phyloP scores from a whole-genome alignment of 345 rosid species.

The Triadica sebifera region DNA sequence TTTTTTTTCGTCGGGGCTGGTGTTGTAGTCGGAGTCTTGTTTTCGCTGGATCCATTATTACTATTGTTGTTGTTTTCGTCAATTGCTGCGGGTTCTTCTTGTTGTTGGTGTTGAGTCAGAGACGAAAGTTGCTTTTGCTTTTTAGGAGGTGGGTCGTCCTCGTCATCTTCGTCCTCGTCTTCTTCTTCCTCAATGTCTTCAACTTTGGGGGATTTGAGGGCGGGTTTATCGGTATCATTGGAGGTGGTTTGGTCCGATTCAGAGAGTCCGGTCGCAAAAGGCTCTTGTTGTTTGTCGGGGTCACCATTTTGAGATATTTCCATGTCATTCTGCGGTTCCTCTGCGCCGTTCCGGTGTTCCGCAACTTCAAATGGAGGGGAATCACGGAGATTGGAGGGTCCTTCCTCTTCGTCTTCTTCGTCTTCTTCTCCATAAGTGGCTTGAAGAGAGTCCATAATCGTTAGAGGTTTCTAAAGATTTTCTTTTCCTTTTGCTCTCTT shows the following conservation, averaged over 20 bases:
- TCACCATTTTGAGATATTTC: conserved; percentile 19
- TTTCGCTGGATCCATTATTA: conserved; percentile 4
- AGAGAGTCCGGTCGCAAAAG: conserved; percentile 33
- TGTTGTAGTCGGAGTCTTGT: conserved; percentile 9
- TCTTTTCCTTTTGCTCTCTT: no score
- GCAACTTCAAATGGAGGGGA: not conserved
- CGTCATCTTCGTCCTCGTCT: conserved; percentile 50
- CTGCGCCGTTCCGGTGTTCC: conserved; percentile 11
- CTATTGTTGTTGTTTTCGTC: conserved; percentile 16
- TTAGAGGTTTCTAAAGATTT: not conserved
- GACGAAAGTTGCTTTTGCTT: conserved; percentile 64
- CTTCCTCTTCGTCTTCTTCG: conserved; percentile 22
- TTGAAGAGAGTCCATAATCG: conserved; percentile 54
- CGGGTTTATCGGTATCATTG: conserved; percentile 56
- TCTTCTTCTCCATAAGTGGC: conserved; percentile 38
- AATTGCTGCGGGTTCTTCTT: conserved; percentile 1
- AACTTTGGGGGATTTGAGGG: conserved; percentile 35
- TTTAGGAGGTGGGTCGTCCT: conserved; percentile 49
- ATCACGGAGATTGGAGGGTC: not conserved
- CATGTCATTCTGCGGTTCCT: conserved; percentile 12
- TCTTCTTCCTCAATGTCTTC: conserved; percentile 36
- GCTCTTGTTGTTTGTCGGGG: conserved; percentile 20
- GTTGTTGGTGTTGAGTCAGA: conserved; percentile 22
- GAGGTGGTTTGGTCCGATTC: conserved; percentile 69
- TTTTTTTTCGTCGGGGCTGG: conserved; percentile 42